A percentile compares a stretch with the other conserved stretches of the same genome.
These are phyloP conservation scores for Geoglossum cookeanum DNA, from an alignment of 2,329 filamentous ascomycete genomes.

Conservation along the genomic window DNA sequence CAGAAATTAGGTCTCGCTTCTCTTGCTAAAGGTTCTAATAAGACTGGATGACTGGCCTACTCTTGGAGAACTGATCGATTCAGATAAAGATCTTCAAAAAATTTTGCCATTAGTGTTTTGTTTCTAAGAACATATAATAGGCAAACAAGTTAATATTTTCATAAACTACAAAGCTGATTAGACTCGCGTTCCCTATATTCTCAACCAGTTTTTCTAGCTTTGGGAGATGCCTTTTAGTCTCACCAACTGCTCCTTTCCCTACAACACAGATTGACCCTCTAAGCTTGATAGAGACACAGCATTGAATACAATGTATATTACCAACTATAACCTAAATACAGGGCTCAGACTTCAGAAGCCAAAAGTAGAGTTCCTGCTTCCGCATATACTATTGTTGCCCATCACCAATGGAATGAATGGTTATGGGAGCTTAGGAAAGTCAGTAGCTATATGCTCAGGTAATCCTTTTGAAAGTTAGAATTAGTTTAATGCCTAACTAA, in stretches of 20 bases:
- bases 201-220: constrained; percentile 44
- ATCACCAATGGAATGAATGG: constrained; percentile 50
- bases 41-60: constrained; percentile 43
- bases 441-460: constrained; percentile 42
- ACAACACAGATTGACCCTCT: constrained; percentile 58
- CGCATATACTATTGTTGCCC: constrained; percentile 50
- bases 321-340: constrained; percentile 82
- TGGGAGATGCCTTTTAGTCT: constrained; percentile 50
- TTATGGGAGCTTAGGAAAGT: constrained; percentile 44
- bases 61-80: constrained; percentile 45
- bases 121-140: background rate
- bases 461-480: constrained; percentile 11
- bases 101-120: too few relatives aligned
- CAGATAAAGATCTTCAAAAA: constrained; percentile 19
- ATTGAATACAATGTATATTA: constrained; percentile 50
- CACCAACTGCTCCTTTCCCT: constrained; percentile 41
- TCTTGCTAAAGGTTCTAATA: constrained; percentile 30
- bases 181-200: constrained; percentile 33
- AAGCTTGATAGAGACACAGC: constrained; percentile 34
- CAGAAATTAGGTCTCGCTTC: constrained; percentile 38
- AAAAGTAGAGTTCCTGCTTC: constrained; percentile 40
- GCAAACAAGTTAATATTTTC: constrained; percentile 48
- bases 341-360: constrained; percentile 47
- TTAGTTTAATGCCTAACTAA: background rate
- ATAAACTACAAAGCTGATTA: constrained; percentile 30